phyloP scores from a whole-genome alignment of 176 grass and related monocot genomes.

The Thinopyrum elongatum region DNA sequence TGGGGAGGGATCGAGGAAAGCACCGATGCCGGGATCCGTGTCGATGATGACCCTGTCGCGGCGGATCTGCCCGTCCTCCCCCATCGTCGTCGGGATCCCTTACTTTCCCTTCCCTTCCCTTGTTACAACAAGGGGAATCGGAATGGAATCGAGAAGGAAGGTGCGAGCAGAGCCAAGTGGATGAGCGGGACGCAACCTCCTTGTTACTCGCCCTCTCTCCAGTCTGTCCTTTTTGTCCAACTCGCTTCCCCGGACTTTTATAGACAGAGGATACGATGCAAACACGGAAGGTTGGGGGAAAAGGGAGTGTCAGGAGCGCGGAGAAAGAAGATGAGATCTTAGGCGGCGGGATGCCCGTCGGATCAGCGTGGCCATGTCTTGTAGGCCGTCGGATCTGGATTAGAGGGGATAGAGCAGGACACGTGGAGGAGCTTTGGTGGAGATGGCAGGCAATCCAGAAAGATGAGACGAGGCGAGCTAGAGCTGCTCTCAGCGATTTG shows the following conservation, averaged over 20 bases:
- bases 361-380: neutral
- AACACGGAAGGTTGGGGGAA: neutral
- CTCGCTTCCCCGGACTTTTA: too few species aligned
- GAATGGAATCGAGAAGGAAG: neutral
- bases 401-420: neutral
- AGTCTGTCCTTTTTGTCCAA: neutral
- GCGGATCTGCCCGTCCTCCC: constrained; percentile 37
- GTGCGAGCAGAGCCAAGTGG: neutral
- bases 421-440: neutral
- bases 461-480: too few species aligned
- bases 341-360: neutral
- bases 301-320: neutral
- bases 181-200: constrained; percentile 21
- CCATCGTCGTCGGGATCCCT: neutral
- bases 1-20: neutral
- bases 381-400: neutral
- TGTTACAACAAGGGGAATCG: neutral
- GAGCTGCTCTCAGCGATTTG: too few species aligned
- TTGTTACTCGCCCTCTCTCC: neutral
- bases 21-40: constrained; percentile 95
- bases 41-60: constrained; percentile 83
- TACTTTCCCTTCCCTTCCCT: neutral
- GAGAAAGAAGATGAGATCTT: neutral
- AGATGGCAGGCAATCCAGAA: too few species aligned
- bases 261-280: neutral